Evolutionary conservation across 2,329 filamentous ascomycete genomes (phyloP), one percentile per base, ranked within the genome.

Genomic region (Trichoderma asperellum): DNA sequence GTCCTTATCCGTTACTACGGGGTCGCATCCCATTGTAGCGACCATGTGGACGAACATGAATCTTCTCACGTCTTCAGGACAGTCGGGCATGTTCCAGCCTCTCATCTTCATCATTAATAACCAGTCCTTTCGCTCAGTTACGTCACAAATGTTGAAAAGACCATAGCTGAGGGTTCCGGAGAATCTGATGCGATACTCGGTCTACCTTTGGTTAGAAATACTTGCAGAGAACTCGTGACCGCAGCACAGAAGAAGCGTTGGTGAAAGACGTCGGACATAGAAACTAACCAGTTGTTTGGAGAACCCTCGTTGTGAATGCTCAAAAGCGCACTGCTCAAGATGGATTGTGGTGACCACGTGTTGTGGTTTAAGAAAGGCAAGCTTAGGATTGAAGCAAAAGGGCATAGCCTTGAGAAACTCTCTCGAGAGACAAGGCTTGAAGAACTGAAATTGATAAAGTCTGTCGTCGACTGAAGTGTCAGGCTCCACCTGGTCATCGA

Each of bases 31-130:
- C 73, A 92, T 90, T 14, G 93, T 94, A 24, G 91, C 87, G 71
- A 97, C 84, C 73, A 95, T 85, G 79, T 97, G 92, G 49, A 88
- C 94, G 59, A 97, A 84, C 29, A 97, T 84, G 56, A 92, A 85
- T 71, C 85, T 84, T 69, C 76, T 75, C 35, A 75, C 73, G 35
- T 70, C 70, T 52, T 76, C 73, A 55, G 72, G 74, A 32, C 76
- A 73, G 52, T 86, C 85, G 77, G 92, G 87, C 73, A 92, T 84
- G 47, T 85, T 83, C 73, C 86, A 62, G 81, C 81, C 73, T 82
- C 78, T 73, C 86, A 78, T 70, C 68, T 78, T 72, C 2, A 89
- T 91, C 71, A 86, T 81, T 64, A 86, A 79, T 73, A 82, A 75
- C 76, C 85, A 81, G 75, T 85, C 77, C 75, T 84, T 77, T 21